phyloP scores from a whole-genome alignment of 768 basidiomycete genomes.

The Pholiota microspora region DNA sequence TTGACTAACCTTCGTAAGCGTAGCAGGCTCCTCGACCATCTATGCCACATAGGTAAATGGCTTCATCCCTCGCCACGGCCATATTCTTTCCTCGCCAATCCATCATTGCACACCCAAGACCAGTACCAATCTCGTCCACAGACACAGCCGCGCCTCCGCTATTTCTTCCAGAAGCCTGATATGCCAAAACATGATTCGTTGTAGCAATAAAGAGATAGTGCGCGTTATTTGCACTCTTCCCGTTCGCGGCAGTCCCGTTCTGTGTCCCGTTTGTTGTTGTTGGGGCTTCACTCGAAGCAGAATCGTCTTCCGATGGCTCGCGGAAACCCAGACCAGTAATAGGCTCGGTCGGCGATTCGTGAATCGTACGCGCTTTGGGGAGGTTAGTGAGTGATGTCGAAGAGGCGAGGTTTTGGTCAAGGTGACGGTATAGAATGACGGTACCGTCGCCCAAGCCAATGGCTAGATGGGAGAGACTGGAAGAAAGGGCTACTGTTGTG shows the following conservation, averaged over 20 bases:
- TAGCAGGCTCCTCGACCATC: slow-evolving; percentile 84
- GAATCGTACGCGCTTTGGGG: slow-evolving; percentile 84
- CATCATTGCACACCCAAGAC: slow-evolving; percentile 81
- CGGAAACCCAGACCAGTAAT: slow-evolving; percentile 92
- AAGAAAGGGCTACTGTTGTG: slow-evolving; percentile 76
- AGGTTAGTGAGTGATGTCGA: slow-evolving; percentile 66
- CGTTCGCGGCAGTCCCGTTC: background rate
- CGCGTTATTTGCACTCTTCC: background rate
- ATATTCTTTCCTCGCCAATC: slow-evolving; percentile 72
- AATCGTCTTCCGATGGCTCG: slow-evolving; percentile 46
- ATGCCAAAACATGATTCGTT: slow-evolving; percentile 73
- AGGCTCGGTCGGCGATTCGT: slow-evolving; percentile 84
- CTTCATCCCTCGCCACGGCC: slow-evolving; percentile 87
- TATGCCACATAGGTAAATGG: slow-evolving; percentile 80
- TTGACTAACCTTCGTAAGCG: slow-evolving; percentile 80
- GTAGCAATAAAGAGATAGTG: slow-evolving; percentile 83
- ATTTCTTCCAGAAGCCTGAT: slow-evolving; percentile 71
- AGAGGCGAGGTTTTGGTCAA: slow-evolving; percentile 85
- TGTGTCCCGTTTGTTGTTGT: background rate
- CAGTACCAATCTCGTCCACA: slow-evolving; percentile 86
- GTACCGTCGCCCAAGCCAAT: slow-evolving; percentile 95
- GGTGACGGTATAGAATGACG: slow-evolving; percentile 85
- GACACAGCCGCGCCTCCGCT: slow-evolving; percentile 63
- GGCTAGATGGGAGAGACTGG: slow-evolving; percentile 78
- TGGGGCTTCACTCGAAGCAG: slow-evolving; percentile 29